phyloP scores from a whole-genome alignment of 2,329 filamentous ascomycete species.

The Ophiocordyceps camponoti-leonardi region DNA sequence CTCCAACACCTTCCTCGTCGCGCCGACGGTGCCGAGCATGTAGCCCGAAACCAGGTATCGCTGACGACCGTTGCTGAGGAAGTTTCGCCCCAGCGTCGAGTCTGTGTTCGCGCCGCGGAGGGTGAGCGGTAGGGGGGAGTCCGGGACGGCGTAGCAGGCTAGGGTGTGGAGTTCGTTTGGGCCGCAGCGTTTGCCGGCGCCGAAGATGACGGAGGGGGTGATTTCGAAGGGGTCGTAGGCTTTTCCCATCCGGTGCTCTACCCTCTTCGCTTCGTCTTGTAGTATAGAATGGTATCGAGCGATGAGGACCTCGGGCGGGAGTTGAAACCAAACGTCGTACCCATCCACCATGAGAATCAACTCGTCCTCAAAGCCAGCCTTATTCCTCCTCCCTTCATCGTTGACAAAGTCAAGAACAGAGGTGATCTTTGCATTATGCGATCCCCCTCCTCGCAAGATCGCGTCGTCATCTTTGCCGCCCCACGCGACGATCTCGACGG shows the following conservation, averaged over 20 bases:
- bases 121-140: conserved; percentile 10
- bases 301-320: conserved; percentile 10
- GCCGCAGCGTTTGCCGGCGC: conserved; percentile 11
- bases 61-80: conserved; percentile 6
- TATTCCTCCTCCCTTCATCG: conserved; percentile 5
- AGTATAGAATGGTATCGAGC: conserved; percentile 10
- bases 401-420: conserved; percentile 10
- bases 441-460: conserved; percentile 9
- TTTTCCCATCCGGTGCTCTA: conserved; percentile 8
- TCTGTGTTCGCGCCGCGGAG: conserved; percentile 9
- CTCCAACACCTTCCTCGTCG: conserved; percentile 8
- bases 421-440: conserved; percentile 13
- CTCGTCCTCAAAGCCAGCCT: conserved; percentile 10
- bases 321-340: conserved; percentile 17
- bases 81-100: conserved; percentile 5
- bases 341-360: conserved; percentile 13
- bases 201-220: conserved; percentile 9
- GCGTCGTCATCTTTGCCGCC: conserved; percentile 5
- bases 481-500: conserved; percentile 12
- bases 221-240: conserved; percentile 8
- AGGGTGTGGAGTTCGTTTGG: conserved; percentile 8
- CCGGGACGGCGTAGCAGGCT: conserved; percentile 12
- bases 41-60: conserved; percentile 11
- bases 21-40: conserved; percentile 9
- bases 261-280: conserved; percentile 7